Percentiles rank a stretch among this genome's conserved stretches.
Evolutionary conservation across 2,329 filamentous ascomycete genomes (phyloP).

Genomic region (Trichophyton equinum): DNA sequence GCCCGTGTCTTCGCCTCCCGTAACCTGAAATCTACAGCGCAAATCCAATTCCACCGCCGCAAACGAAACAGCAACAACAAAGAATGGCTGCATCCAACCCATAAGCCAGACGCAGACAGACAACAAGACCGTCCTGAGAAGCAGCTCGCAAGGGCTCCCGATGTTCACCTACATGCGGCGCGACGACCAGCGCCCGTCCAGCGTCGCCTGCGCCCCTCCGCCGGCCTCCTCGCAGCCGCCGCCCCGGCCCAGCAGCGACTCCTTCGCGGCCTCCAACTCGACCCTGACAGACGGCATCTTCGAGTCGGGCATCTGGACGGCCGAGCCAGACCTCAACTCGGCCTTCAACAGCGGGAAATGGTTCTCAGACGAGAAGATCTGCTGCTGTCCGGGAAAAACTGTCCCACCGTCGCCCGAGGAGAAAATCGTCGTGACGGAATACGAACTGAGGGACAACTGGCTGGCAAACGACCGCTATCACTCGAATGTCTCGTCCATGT

Average conservation of each 20-base stretch:
- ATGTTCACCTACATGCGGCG: slow-evolving; percentile 16
- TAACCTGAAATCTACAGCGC: not conserved
- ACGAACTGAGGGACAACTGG: not conserved
- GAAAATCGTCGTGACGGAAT: slow-evolving; percentile 2
- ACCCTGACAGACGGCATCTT: slow-evolving; percentile 20
- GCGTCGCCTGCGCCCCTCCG: slow-evolving; percentile 9
- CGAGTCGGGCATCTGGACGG: slow-evolving; percentile 15
- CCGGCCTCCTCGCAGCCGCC: not conserved
- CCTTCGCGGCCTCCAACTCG: slow-evolving; percentile 23
- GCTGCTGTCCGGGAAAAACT: not conserved
- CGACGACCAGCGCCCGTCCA: slow-evolving; percentile 13
- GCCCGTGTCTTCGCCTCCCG: not conserved
- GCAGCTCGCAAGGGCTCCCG: slow-evolving; percentile 5
- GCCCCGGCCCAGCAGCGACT: slow-evolving; percentile 5
- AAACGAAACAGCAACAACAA: not conserved
- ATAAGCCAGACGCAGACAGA: not conserved
- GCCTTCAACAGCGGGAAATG: not conserved
- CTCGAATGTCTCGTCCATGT: not conserved
- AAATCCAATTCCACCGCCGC: not conserved
- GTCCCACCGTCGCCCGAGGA: slow-evolving; percentile 1
- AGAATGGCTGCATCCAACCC: not conserved
- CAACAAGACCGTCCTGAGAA: not conserved
- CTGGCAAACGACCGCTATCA: not conserved
- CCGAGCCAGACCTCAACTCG: slow-evolving; percentile 4
- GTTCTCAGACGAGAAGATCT: slow-evolving; percentile 2